Conservation (phyloP, 2,329 filamentous ascomycete species). For the Diaporthe longicolla region DNA sequence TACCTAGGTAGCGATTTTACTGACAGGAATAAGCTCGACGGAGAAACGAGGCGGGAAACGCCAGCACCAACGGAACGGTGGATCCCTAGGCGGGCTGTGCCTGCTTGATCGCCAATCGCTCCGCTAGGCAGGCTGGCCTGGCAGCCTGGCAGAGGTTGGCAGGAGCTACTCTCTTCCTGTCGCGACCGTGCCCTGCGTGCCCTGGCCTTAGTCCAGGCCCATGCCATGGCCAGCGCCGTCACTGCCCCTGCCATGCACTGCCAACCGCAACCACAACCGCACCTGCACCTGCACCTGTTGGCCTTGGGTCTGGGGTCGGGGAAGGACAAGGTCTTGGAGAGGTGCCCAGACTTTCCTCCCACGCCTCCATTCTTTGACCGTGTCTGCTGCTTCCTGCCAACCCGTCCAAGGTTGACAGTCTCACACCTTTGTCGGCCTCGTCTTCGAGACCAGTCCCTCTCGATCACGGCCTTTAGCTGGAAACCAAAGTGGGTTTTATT, state of each 20-base stretch:
- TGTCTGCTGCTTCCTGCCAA: not conserved
- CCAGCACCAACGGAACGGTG: slow-evolving; percentile 14
- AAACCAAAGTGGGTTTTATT: not conserved
- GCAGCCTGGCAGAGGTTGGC: not conserved
- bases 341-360: slow-evolving; percentile 25
- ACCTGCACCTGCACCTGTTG: not conserved
- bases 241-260: not conserved
- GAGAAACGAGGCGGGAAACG: slow-evolving; percentile 5
- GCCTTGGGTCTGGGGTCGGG: slow-evolving; percentile 2
- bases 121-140: slow-evolving; percentile 9
- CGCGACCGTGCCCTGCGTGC: slow-evolving; percentile 7
- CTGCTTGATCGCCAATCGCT: slow-evolving; percentile 32
- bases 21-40: slow-evolving; percentile 11
- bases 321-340: not conserved
- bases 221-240: not conserved
- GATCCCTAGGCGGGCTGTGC: slow-evolving; percentile 26
- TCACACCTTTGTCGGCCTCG: not conserved
- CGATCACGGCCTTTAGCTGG: not conserved
- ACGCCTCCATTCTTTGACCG: slow-evolving; percentile 2
- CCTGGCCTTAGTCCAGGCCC: too few relatives aligned
- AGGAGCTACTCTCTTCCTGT: not conserved
- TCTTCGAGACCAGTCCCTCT: not conserved
- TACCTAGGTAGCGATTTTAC: too few relatives aligned
- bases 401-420: not conserved
- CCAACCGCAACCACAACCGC: not conserved